Percentiles rank a stretch among this genome's conserved stretches.
phyloP scores from a whole-genome alignment of 129 eudicot genomes.

The Oenanthe sinensis region DNA sequence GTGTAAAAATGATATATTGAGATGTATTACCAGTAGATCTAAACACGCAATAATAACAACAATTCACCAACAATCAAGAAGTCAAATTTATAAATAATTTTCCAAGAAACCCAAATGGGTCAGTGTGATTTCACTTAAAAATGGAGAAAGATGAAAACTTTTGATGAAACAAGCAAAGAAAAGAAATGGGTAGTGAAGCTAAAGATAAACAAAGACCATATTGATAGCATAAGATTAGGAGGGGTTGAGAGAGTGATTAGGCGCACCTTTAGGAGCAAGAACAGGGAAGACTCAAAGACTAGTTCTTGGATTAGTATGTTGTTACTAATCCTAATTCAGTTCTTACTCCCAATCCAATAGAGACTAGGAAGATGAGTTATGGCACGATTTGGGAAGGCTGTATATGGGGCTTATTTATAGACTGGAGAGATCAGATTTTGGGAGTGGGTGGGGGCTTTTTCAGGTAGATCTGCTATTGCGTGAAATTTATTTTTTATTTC shows the following conservation, averaged over 20 bases:
- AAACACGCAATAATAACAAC: background rate
- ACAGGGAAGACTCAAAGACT: background rate
- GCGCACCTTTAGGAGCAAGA: constrained; percentile 32
- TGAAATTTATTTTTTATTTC: too few relatives aligned
- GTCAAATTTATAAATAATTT: background rate
- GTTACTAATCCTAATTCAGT: background rate
- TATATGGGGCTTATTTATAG: constrained; percentile 26
- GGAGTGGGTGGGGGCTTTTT: constrained; percentile 22
- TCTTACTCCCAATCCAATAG: background rate
- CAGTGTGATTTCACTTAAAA: background rate
- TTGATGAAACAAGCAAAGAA: background rate
- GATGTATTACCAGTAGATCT: constrained; percentile 13
- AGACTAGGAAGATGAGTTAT: background rate
- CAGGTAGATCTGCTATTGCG: background rate
- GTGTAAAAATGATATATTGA: background rate
- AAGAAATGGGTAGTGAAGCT: background rate
- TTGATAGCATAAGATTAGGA: too few relatives aligned
- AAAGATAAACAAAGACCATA: background rate
- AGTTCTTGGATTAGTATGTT: constrained; percentile 5
- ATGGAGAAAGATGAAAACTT: background rate
- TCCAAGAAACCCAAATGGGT: background rate
- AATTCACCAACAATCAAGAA: background rate
- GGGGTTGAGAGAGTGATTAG: constrained; percentile 5
- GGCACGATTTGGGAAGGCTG: constrained; percentile 35
- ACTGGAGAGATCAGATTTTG: background rate